Conservation (phyloP, 768 basidiomycete species). For the Psilocybe cubensis region DNA sequence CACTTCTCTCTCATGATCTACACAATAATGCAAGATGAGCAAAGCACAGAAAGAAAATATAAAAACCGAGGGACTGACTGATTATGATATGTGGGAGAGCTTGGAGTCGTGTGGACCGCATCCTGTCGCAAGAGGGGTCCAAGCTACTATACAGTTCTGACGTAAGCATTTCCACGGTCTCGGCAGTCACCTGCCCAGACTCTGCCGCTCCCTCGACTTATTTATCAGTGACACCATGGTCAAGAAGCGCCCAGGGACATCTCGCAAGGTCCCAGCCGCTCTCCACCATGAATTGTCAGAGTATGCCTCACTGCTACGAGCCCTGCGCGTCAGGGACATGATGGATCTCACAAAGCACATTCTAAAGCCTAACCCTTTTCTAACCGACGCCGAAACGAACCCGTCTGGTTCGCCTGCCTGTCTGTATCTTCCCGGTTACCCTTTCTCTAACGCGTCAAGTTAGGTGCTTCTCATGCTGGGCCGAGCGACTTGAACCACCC, state of each 20-base stretch:
- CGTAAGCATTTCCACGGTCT: slow-evolving; percentile 33
- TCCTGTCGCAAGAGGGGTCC: slow-evolving; percentile 6
- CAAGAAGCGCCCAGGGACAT: slow-evolving; percentile 46
- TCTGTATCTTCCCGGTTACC: not conserved
- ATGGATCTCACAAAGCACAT: slow-evolving; percentile 64
- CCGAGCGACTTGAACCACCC: slow-evolving; percentile 19
- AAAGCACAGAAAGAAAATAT: not conserved
- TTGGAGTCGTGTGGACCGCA: slow-evolving; percentile 17
- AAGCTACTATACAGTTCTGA: slow-evolving; percentile 49
- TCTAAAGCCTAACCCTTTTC: slow-evolving; percentile 30
- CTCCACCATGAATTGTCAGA: slow-evolving; percentile 70
- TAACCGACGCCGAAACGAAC: slow-evolving; percentile 20
- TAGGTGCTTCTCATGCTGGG: slow-evolving; percentile 13
- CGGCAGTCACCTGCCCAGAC: not conserved
- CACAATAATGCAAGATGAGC: not conserved
- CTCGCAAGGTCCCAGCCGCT: slow-evolving; percentile 45
- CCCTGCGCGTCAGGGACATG: slow-evolving; percentile 57
- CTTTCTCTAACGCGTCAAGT: not conserved
- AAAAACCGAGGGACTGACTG: slow-evolving; percentile 28
- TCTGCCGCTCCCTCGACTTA: not conserved
- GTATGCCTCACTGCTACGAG: slow-evolving; percentile 68
- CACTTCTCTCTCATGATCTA: slow-evolving; percentile 92
- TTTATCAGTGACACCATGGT: slow-evolving; percentile 17
- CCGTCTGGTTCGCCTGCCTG: not conserved
- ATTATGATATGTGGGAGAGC: slow-evolving; percentile 33